phyloP scores from a whole-genome alignment of 805 yeast species.

The Yarrowia yakushimensis region DNA sequence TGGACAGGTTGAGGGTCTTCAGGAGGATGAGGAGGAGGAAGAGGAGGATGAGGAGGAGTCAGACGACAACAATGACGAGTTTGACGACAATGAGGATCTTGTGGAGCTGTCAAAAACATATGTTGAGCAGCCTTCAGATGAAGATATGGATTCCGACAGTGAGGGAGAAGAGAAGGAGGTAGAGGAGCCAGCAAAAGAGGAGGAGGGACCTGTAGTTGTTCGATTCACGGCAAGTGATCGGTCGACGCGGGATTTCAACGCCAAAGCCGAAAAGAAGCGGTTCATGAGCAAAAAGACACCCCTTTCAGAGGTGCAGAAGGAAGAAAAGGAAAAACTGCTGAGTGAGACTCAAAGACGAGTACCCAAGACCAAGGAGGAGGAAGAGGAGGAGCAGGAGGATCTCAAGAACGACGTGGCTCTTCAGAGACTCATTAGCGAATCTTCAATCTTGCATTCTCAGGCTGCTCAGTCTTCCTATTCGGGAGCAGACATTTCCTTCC shows the following conservation, averaged over 20 bases:
- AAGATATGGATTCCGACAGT: slow-evolving; percentile 24
- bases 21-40: slow-evolving; percentile 13
- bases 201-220: slow-evolving; percentile 36
- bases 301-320: slow-evolving; percentile 6
- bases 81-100: slow-evolving; percentile 30
- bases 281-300: slow-evolving; percentile 32
- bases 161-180: neutral
- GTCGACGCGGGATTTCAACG: slow-evolving; percentile 24
- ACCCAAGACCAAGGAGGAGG: slow-evolving; percentile 24
- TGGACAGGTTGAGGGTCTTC: slow-evolving; percentile 27
- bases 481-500: slow-evolving; percentile 38
- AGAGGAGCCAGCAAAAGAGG: neutral
- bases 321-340: neutral
- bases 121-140: slow-evolving; percentile 30
- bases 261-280: slow-evolving; percentile 33
- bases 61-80: slow-evolving; percentile 30
- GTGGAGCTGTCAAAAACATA: slow-evolving; percentile 22
- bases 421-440: slow-evolving; percentile 63
- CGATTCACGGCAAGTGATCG: slow-evolving; percentile 37
- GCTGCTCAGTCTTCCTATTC: slow-evolving; percentile 25
- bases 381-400: slow-evolving; percentile 45
- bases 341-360: neutral
- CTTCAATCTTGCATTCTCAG: slow-evolving; percentile 50
- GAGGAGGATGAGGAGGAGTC: neutral
- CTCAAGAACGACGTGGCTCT: slow-evolving; percentile 64